Evolutionary conservation across 1,284 basidiomycete genomes (phyloP), one percentile per base, ranked within the genome.

Genomic region (Baeospora myosura): DNA sequence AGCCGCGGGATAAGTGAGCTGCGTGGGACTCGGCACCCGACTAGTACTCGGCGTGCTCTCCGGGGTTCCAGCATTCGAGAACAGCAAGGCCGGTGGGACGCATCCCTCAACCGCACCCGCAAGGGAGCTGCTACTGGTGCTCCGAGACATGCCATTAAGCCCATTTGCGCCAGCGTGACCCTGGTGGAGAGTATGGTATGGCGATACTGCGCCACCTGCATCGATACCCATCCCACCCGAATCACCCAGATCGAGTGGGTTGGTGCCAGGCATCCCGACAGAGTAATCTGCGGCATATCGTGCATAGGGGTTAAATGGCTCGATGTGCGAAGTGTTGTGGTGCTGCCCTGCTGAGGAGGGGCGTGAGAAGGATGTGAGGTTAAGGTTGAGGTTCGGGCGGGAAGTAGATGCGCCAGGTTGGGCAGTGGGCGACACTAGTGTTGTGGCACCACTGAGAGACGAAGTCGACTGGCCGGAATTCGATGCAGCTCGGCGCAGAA

Each of bases 31-130:
- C 24, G 49, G 47, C 21, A 52, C 48, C 14, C 49, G 47, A 33
- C 49, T 53, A 22, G 46, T 43, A 17, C 22, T 45, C 29, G 57
- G 56, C 2, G 58, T 58, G 31, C 47, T 49, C 7, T 49, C 45
- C 7, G 57, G 55, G 3, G 57, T 58, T 12, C 36, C 44, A 11
- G 45, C 38, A 33, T 46, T 52, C 8, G 62, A 65, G 42, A 80
- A 78, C 1, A 87, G 63, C 40, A 85, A 64, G 0, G 80, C 78
- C 17, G 83, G 81, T 4, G 79, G 76, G 5, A 85, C 74, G 51
- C 78, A 80, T 38, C 61, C 64, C 45, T 61, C 63, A 23, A 26
- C 44, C 22, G 14, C 26, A 22, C 7, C 31, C 22, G 25, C 16
- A 8, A 33, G 20, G 24, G n/a, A n/a, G n/a, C n/a, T n/a, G n/a